These are phyloP conservation scores for Apiospora arundinis DNA, from an alignment of 2,329 filamentous ascomycete genomes.

Conservation along the genomic window DNA sequence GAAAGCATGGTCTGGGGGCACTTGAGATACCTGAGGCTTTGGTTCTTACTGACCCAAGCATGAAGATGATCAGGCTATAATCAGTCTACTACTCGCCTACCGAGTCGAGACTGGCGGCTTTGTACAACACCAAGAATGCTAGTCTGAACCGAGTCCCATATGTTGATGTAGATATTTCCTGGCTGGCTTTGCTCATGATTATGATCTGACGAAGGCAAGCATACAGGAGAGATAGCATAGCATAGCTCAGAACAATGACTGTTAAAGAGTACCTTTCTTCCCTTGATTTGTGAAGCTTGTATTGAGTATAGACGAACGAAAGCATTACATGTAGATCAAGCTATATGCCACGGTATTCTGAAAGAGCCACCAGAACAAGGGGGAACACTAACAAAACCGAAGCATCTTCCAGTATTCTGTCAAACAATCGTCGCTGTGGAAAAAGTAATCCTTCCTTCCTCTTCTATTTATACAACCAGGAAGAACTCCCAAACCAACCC, in stretches of 20 bases:
- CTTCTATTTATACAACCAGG: background rate
- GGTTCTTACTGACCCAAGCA: background rate
- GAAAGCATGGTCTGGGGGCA: background rate
- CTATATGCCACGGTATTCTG: background rate
- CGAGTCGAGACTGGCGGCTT: constrained; percentile 8
- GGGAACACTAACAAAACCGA: background rate
- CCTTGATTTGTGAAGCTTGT: background rate
- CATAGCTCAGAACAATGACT: constrained; percentile 8
- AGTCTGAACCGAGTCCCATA: constrained; percentile 4
- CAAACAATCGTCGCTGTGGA: constrained; percentile 1
- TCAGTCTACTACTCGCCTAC: constrained; percentile 8
- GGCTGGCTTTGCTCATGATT: background rate
- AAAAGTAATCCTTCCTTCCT: constrained; percentile 6
- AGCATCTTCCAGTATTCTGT: background rate
- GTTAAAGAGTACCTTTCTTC: background rate
- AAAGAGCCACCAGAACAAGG: background rate
- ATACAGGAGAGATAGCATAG: background rate
- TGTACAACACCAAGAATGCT: constrained; percentile 5
- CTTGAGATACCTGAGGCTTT: constrained; percentile 3
- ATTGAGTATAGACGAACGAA: background rate
- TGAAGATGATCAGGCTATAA: background rate
- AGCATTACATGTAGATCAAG: background rate
- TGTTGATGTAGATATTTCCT: constrained; percentile 13
- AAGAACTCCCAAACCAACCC: background rate
- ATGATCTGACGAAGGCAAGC: background rate